Evolutionary conservation across 2,329 filamentous ascomycete species (phyloP), one percentile per base, ranked within the genome.

Genomic region (Gliomastix tumulicola): DNA sequence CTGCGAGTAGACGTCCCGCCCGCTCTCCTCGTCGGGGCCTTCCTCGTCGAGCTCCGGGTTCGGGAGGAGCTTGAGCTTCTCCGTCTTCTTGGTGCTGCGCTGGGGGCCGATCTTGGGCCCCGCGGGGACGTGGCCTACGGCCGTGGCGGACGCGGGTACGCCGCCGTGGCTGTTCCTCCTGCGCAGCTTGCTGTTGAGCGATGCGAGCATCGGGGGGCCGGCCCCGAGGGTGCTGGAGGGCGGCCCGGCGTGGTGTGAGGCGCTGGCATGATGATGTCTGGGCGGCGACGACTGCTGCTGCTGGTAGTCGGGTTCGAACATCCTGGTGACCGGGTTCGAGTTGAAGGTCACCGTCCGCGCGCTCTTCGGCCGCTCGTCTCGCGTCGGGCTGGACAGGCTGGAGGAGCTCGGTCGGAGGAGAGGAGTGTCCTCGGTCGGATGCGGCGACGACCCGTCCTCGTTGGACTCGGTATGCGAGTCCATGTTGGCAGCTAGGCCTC

Each of bases 41-140:
- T 89, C 86, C 19, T 86, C 84, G 23, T 76, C 86, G 31, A 87
- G 73, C 41, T 94, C 86, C 0, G 89, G 88, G 53, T 92, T 92
- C 1, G 92, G 92, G 13, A 98, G 68, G n/a, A 98, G 74, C 65
- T 98, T 98, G 42, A 98, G 73, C 66, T 98, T 98, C 66, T 97
- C 88, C 3, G 88, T 88, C 45, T 86, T 96, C 61, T 95, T 94
- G 18, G 89, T 94, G 39, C 88, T 97, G 59, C 92, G 72, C 58
- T 98, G 92, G 0, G 92, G 90, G 3, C 92, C 92, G 40, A 96
- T 88, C 63, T 97, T 96, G 36, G 74, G 62, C 3, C 52, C 59
- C 20, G 53, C 47, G 11, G 60, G 51, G 7, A 62, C 54, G 23
- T 62, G 51, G 19, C 53, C 48, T 25, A 59, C 48, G 22, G 60